These are phyloP conservation scores for Rhodamnia argentea DNA, from an alignment of 345 rosid species.

Conservation along the genomic window DNA sequence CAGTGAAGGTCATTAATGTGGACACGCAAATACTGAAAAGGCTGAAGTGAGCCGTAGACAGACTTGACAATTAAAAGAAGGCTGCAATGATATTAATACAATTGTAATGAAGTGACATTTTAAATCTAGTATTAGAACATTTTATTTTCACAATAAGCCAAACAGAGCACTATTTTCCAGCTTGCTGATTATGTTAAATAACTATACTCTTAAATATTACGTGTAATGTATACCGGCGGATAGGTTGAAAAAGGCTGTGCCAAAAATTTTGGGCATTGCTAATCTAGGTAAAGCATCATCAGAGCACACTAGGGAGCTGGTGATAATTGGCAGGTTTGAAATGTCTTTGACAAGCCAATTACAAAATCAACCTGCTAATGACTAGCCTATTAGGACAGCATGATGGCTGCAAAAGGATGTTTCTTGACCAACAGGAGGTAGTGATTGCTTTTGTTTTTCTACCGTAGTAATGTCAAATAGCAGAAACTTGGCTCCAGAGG, in stretches of 20 bases:
- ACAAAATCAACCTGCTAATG: not conserved
- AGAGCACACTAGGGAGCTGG: not conserved
- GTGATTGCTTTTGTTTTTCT: not conserved
- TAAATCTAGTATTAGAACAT: not conserved
- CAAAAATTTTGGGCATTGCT: not conserved
- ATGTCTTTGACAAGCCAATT: not conserved
- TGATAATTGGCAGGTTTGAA: not conserved
- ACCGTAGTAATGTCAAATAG: not conserved
- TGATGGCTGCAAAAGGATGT: not conserved
- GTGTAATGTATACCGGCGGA: not conserved
- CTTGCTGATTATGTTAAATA: not conserved
- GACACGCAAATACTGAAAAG: not conserved
- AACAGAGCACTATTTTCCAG: not conserved
- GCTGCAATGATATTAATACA: not conserved
- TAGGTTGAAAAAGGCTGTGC: not conserved
- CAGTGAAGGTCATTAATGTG: not conserved
- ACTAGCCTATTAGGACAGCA: not conserved
- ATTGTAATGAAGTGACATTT: not conserved
- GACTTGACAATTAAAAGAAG: not conserved
- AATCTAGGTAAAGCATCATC: not conserved
- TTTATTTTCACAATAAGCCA: not conserved
- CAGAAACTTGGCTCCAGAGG: not conserved
- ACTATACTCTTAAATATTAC: not conserved
- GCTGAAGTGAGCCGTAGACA: not conserved
- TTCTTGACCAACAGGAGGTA: not conserved